Conservation (phyloP, 345 rosid genomes). For the Syzygium oleosum region DNA sequence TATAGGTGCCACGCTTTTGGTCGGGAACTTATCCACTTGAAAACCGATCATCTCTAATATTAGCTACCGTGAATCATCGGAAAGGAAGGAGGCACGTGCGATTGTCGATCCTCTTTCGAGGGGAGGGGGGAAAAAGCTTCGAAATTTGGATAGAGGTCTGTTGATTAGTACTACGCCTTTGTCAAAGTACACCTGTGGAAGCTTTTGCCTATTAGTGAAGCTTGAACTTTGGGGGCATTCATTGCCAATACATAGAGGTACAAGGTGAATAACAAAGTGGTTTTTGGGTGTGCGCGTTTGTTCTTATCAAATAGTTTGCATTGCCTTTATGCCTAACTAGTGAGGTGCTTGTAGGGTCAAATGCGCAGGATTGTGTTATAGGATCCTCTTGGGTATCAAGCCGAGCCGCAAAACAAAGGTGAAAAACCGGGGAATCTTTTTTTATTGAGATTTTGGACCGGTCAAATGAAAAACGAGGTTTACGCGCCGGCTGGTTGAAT, state of each 20-base stretch:
- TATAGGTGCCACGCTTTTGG: not conserved
- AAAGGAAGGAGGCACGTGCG: not conserved
- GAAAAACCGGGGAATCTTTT: not conserved
- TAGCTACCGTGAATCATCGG: not conserved
- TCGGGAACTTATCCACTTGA: not conserved
- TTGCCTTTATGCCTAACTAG: not conserved
- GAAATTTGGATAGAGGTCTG: not conserved
- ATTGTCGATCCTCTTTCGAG: not conserved
- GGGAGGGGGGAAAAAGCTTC: not conserved
- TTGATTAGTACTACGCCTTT: not conserved
- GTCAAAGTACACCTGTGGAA: not conserved
- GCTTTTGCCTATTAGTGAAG: not conserved
- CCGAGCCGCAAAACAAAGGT: not conserved
- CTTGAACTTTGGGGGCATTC: not conserved
- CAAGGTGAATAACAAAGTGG: not conserved
- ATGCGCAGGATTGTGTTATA: not conserved
- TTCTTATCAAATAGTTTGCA: not conserved
- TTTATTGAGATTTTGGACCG: not conserved
- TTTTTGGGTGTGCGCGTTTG: not conserved
- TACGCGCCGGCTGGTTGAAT: not conserved
- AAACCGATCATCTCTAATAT: accelerated
- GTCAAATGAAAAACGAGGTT: not conserved
- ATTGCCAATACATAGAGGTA: not conserved
- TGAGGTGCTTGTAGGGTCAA: not conserved
- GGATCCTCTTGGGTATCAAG: not conserved